Percentiles rank a stretch among this genome's conserved stretches.
Conservation (phyloP, 2,329 filamentous ascomycete species). For the Monosporascus sp. region DNA sequence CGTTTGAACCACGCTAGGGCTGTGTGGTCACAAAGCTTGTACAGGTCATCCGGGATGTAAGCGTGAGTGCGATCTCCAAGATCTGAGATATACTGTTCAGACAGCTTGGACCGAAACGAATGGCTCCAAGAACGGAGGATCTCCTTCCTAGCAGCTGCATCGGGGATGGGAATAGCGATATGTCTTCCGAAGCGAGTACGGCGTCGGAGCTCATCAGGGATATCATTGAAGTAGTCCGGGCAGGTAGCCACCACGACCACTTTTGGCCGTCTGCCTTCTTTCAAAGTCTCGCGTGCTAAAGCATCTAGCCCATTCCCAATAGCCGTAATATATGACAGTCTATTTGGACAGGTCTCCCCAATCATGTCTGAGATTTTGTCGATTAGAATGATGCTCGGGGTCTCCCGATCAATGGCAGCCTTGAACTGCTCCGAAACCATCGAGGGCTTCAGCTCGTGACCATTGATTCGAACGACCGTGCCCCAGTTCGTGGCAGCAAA, state of each 20-base stretch:
- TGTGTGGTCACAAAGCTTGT: conserved; percentile 55
- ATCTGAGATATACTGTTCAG: conserved; percentile 48
- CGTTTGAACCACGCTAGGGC: conserved; percentile 19
- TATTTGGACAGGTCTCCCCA: conserved; percentile 50
- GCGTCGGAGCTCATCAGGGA: conserved; percentile 64
- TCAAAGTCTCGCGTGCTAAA: conserved; percentile 37
- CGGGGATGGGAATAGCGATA: conserved; percentile 73
- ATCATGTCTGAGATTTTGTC: conserved; percentile 71
- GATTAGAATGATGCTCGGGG: conserved; percentile 71
- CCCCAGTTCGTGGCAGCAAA: conserved; percentile 67
- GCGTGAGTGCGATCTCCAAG: conserved; percentile 78
- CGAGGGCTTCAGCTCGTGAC: conserved; percentile 45
- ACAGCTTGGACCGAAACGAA: conserved; percentile 40
- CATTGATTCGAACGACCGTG: conserved; percentile 57
- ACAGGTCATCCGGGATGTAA: conserved; percentile 75
- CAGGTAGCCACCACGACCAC: conserved; percentile 74
- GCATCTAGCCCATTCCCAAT: conserved; percentile 52
- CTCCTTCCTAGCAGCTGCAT: conserved; percentile 62
- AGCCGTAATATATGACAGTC: conserved; percentile 43
- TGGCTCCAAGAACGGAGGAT: conserved; percentile 62
- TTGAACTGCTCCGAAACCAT: conserved; percentile 64
- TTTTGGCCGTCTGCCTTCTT: conserved; percentile 37
- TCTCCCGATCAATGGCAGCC: conserved; percentile 58
- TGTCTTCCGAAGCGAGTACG: conserved; percentile 60
- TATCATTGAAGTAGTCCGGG: conserved; percentile 61